These are phyloP conservation scores for Botrytis byssoidea DNA, from an alignment of 2,329 filamentous ascomycete species.

Conservation along the genomic window DNA sequence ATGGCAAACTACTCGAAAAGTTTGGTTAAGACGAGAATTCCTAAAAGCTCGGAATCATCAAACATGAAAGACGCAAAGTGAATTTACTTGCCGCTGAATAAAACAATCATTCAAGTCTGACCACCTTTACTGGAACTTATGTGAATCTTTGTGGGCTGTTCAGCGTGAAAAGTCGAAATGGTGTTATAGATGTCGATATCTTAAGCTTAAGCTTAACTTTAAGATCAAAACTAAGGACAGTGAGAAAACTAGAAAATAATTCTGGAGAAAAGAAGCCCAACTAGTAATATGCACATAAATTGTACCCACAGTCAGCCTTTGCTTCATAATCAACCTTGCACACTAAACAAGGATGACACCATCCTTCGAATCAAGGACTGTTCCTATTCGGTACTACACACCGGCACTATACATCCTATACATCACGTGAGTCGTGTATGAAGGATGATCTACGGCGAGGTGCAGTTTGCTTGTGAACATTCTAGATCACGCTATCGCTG, in stretches of 20 bases:
- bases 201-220: constrained; percentile 1
- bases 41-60: background rate
- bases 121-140: background rate
- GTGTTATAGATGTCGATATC: background rate
- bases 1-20: background rate
- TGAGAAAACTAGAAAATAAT: background rate
- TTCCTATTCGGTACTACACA: background rate
- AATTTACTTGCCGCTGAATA: background rate
- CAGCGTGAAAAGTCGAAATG: background rate
- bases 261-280: background rate
- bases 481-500: background rate
- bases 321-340: background rate
- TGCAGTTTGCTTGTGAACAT: background rate
- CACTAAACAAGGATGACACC: background rate
- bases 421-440: background rate
- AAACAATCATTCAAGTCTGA: background rate
- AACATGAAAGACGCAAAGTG: background rate
- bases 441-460: background rate
- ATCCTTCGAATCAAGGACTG: no score
- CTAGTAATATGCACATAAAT: background rate
- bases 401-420: background rate
- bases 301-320: background rate
- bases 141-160: background rate
- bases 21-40: background rate
- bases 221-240: background rate